Evolutionary conservation across 306 rosid species (phyloP).

Genomic region (Lupinus albus): DNA sequence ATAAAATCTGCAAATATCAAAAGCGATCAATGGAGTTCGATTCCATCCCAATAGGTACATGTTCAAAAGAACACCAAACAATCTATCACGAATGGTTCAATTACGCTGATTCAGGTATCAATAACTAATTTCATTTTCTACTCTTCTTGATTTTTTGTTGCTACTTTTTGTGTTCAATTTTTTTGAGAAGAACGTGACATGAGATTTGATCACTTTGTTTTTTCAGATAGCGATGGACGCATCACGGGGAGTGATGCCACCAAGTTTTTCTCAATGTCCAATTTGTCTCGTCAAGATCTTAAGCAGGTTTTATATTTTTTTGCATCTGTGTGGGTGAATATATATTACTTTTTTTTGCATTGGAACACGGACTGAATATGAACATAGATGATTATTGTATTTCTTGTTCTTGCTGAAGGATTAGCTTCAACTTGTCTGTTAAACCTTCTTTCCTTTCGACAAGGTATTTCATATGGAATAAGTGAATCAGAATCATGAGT

Average conservation of each 20-base stretch:
- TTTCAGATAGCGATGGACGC: constrained; percentile 88
- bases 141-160: no score
- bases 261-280: constrained; percentile 78
- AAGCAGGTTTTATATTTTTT: constrained; percentile 65
- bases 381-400: neutral
- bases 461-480: neutral
- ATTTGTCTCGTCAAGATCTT: constrained; percentile 80
- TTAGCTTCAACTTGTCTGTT: neutral
- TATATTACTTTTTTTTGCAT: neutral
- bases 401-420: neutral
- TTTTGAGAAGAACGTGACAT: neutral
- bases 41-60: constrained; percentile 61
- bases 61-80: constrained; percentile 72
- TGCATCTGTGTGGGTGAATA: no score
- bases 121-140: no score
- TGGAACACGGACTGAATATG: neutral
- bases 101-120: constrained; percentile 76
- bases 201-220: constrained; percentile 7
- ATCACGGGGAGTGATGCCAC: constrained; percentile 82
- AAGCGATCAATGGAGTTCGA: constrained; percentile 68
- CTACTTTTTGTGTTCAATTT: neutral
- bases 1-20: no score
- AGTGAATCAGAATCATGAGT: no score
- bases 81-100: constrained; percentile 79
- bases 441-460: neutral